phyloP scores from a whole-genome alignment of 257 asterid species.

The Petunia secreta region DNA sequence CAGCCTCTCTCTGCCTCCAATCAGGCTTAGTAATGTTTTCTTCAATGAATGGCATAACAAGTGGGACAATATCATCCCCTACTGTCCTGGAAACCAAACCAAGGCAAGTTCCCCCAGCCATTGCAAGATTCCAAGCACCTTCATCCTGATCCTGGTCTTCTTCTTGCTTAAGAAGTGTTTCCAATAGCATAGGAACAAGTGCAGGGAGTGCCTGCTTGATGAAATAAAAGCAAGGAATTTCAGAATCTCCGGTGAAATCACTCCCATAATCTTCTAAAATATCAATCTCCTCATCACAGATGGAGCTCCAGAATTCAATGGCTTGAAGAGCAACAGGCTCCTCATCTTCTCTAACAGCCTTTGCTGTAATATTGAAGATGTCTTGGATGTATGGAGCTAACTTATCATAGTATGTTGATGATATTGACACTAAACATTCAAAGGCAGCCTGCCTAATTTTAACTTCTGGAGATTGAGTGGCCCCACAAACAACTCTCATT shows the following conservation, averaged over 20 bases:
- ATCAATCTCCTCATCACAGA: constrained; percentile 83
- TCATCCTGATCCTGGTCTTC: constrained; percentile 89
- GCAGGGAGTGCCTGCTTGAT: constrained; percentile 82
- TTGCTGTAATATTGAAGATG: constrained; percentile 70
- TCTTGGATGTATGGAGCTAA: constrained; percentile 75
- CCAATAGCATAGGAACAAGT: constrained; percentile 76
- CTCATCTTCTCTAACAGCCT: constrained; percentile 72
- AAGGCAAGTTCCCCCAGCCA: constrained; percentile 93
- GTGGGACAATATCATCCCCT: constrained; percentile 80
- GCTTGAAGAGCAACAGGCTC: constrained; percentile 90
- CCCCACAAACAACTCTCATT: constrained; percentile 88
- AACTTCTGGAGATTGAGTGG: constrained; percentile 73
- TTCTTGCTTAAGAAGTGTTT: constrained; percentile 85
- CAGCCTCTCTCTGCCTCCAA: constrained; percentile 84
- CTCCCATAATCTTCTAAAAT: constrained; percentile 74
- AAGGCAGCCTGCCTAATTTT: constrained; percentile 84
- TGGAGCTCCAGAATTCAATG: constrained; percentile 79
- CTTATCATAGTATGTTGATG: constrained; percentile 78
- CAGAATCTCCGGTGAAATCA: constrained; percentile 74
- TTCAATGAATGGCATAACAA: constrained; percentile 80
- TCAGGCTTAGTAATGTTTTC: constrained; percentile 61
- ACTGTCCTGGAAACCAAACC: constrained; percentile 84
- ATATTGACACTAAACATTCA: constrained; percentile 78
- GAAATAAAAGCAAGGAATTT: constrained; percentile 72
- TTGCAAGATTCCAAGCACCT: constrained; percentile 87